These are phyloP conservation scores for Cadophora malorum DNA, from an alignment of 2,329 filamentous ascomycete genomes.

Conservation along the genomic window DNA sequence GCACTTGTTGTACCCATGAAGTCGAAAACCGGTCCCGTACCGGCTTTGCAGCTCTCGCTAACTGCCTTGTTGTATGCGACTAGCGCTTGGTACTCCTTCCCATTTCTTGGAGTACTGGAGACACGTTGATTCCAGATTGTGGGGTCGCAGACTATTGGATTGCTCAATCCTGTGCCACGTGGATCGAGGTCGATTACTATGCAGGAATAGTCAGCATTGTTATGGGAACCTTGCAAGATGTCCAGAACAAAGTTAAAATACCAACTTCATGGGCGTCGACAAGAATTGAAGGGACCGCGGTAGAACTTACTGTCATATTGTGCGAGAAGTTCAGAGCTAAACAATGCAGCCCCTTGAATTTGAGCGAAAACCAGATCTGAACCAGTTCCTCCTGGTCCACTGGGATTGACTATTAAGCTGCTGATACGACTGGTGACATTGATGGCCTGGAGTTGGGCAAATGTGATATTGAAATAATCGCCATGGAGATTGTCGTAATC, in stretches of 20 bases:
- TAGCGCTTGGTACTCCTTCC: constrained; percentile 48
- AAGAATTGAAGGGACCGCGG: too few species aligned
- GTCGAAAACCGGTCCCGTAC: constrained; percentile 50
- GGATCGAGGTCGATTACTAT: constrained; percentile 51
- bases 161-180: constrained; percentile 51
- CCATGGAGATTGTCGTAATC: background rate
- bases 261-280: too few species aligned
- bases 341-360: background rate
- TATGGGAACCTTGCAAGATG: background rate
- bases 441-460: background rate
- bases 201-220: background rate
- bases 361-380: background rate
- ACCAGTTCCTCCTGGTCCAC: background rate
- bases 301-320: constrained; percentile 4
- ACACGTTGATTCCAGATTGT: constrained; percentile 48
- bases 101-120: constrained; percentile 48
- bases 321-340: background rate
- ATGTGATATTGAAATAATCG: background rate
- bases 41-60: constrained; percentile 48
- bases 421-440: background rate
- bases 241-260: too few species aligned
- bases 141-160: constrained; percentile 49
- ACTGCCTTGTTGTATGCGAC: constrained; percentile 49
- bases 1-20: constrained; percentile 50
- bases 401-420: background rate